Percentiles rank a stretch among this genome's conserved stretches.
phyloP scores from a whole-genome alignment of 1,139 yeast species.

The Sugiyamaella neomexicana region DNA sequence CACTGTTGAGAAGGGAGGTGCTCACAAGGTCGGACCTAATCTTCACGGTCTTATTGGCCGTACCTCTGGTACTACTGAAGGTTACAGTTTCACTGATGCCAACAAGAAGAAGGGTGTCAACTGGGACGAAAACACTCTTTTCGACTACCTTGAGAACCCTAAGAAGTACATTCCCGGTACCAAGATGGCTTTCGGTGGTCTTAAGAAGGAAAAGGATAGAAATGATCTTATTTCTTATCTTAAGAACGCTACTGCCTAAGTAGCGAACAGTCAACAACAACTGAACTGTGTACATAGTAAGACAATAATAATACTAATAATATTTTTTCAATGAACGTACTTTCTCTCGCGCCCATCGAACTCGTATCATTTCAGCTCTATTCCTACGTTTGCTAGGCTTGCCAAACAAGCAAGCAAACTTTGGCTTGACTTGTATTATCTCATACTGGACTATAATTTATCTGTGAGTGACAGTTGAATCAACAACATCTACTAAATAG shows the following conservation, averaged over 20 bases:
- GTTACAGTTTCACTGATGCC: constrained; percentile 96
- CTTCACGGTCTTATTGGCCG: constrained; percentile 94
- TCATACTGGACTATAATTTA: no score
- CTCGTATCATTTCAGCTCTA: no score
- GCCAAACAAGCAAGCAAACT: no score
- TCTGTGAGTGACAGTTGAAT: no score
- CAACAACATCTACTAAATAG: no score
- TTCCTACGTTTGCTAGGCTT: no score
- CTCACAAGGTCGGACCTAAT: constrained; percentile 99
- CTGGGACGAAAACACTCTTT: constrained; percentile 88
- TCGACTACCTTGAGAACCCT: constrained; percentile 97
- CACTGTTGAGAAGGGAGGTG: constrained; percentile 94
- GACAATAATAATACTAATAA: not conserved
- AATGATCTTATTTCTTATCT: constrained; percentile 93
- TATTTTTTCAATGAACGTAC: no score
- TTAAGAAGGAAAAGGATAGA: constrained; percentile 99
- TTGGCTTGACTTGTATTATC: no score
- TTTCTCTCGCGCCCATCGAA: no score
- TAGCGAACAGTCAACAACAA: not conserved
- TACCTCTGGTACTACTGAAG: constrained; percentile 86
- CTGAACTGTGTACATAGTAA: constrained; percentile 11
- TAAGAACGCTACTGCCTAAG: constrained; percentile 60
- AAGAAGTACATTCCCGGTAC: constrained; percentile 99
- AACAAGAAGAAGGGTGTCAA: constrained; percentile 92
- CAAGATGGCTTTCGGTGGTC: constrained; percentile 99